Evolutionary conservation across 2,329 filamentous ascomycete genomes (phyloP).

Genomic region (Immersiporthe knoxdaviesiana): DNA sequence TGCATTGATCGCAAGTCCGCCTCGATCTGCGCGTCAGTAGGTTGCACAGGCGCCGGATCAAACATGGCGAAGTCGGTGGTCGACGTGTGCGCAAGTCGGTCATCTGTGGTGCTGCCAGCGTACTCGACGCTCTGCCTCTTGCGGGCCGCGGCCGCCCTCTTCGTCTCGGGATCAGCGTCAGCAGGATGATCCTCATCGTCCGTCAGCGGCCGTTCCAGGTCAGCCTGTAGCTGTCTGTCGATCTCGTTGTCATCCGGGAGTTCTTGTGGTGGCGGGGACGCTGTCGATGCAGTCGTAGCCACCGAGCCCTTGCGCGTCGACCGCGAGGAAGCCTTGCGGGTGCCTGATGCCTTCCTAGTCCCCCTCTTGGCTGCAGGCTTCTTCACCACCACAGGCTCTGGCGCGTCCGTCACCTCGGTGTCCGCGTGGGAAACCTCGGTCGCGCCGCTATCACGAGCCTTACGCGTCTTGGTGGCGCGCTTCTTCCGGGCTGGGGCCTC

Average conservation of each 20-base stretch:
- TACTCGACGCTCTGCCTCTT: conserved; percentile 37
- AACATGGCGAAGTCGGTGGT: conserved; percentile 54
- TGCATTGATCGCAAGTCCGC: conserved; percentile 55
- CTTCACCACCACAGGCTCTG: conserved; percentile 37
- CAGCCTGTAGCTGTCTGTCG: conserved; percentile 66
- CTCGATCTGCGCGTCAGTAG: conserved; percentile 54
- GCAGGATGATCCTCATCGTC: conserved; percentile 54
- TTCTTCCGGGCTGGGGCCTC: conserved; percentile 62
- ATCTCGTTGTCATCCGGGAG: conserved; percentile 67
- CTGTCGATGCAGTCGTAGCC: conserved; percentile 50
- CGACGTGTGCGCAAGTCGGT: conserved; percentile 34
- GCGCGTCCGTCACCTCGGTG: conserved; percentile 44
- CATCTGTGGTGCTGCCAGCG: conserved; percentile 23
- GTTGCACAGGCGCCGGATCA: conserved; percentile 49
- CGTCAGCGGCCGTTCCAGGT: conserved; percentile 60
- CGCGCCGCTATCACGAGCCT: conserved; percentile 52
- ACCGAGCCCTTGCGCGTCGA: conserved; percentile 40
- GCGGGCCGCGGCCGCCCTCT: conserved; percentile 36
- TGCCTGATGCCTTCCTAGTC: conserved; percentile 45
- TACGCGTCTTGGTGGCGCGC: conserved; percentile 54
- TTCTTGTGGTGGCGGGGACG: conserved; percentile 42
- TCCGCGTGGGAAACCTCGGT: conserved; percentile 47
- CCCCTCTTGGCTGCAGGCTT: conserved; percentile 44
- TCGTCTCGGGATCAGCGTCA: conserved; percentile 50
- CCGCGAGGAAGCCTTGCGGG: conserved; percentile 50